Evolutionary conservation across 345 rosid species (phyloP).

Genomic region (Camelina neglecta): DNA sequence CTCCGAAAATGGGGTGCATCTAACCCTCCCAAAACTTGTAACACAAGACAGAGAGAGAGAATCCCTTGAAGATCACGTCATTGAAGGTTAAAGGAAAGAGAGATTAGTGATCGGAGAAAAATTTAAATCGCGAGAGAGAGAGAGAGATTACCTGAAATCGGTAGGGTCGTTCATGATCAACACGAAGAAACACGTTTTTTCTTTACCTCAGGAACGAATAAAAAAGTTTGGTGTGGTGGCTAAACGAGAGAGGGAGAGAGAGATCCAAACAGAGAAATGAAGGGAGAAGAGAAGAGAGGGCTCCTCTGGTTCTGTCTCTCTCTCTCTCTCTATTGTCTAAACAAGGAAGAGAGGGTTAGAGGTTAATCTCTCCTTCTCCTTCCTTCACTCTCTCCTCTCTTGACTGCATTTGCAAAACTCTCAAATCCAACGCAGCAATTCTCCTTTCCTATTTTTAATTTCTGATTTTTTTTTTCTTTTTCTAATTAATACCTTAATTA

Average conservation of each 20-base stretch:
- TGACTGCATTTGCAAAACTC: constrained; percentile 16
- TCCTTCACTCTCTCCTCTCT: constrained; percentile 22
- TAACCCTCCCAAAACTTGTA: constrained; percentile 27
- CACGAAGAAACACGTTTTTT: constrained; percentile 24
- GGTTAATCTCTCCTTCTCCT: constrained; percentile 14
- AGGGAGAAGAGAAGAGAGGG: constrained; percentile 33
- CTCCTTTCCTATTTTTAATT: too few relatives aligned
- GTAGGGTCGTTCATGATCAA: constrained; percentile 41
- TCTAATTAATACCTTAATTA: not conserved
- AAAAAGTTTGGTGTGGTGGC: constrained; percentile 4
- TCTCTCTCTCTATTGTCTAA: not conserved
- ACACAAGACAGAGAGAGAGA: constrained; percentile 29
- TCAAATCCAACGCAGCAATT: constrained; percentile 29
- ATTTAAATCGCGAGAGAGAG: not conserved
- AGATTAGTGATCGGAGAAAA: constrained; percentile 7
- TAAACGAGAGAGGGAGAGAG: not conserved
- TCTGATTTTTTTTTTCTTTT: too few relatives aligned
- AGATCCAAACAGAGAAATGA: constrained; percentile 12
- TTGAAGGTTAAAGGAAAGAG: not conserved
- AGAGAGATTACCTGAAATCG: constrained; percentile 39
- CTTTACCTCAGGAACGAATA: not conserved
- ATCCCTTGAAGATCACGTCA: constrained; percentile 8
- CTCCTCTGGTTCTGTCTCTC: not conserved
- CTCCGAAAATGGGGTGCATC: not conserved
- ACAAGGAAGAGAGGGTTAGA: too few relatives aligned